A percentile compares a stretch with the other conserved stretches of the same genome.
Conservation (phyloP, 2,329 filamentous ascomycete genomes). For the Aurifilum marmelostoma region DNA sequence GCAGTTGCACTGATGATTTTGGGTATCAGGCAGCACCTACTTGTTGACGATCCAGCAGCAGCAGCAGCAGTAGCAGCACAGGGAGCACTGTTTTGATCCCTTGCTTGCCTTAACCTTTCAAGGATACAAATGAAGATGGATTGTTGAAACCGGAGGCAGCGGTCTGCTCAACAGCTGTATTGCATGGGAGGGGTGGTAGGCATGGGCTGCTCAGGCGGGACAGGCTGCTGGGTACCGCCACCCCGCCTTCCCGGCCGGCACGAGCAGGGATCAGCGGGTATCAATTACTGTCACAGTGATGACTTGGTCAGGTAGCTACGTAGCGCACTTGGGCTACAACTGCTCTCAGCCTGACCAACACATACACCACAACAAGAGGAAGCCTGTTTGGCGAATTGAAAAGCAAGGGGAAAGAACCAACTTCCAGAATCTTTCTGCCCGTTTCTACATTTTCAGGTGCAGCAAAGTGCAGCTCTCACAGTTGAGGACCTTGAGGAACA, state of each 20-base stretch:
- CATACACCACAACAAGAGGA: neutral
- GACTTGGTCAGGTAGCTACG: constrained; percentile 4
- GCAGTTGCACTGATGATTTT: neutral
- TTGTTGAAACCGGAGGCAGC: neutral
- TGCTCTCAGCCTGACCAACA: neutral
- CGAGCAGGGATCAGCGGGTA: neutral
- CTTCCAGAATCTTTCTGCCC: neutral
- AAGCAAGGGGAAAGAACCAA: neutral
- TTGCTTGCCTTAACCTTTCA: neutral
- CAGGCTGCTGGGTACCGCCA: neutral
- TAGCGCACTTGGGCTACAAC: neutral
- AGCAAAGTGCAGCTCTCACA: neutral
- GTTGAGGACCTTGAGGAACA: neutral
- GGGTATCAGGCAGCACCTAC: neutral
- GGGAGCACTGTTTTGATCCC: neutral
- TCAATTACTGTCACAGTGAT: neutral
- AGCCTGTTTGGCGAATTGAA: neutral
- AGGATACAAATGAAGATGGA: neutral
- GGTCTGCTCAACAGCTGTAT: neutral
- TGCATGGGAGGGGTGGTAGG: neutral
- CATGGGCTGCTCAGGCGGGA: neutral
- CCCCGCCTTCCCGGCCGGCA: constrained; percentile 12
- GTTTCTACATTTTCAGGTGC: neutral
- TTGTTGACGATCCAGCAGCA: neutral
- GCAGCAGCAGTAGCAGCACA: neutral